These are phyloP conservation scores for Epichloe hybrida DNA, from an alignment of 2,329 filamentous ascomycete genomes.

Conservation along the genomic window DNA sequence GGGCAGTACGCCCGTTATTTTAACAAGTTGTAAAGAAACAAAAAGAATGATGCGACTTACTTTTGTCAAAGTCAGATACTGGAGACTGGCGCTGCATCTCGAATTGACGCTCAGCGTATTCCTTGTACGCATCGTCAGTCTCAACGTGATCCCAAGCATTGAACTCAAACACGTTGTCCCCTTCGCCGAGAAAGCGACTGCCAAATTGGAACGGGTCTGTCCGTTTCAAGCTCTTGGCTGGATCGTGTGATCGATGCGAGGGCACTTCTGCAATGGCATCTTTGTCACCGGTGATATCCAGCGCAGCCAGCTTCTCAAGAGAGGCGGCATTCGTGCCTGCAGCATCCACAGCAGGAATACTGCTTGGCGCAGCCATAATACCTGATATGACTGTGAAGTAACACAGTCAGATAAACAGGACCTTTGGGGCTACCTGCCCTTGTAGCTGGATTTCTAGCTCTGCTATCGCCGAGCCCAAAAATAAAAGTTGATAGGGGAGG, in stretches of 20 bases:
- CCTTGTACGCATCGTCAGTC: slow-evolving; percentile 76
- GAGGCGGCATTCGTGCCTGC: slow-evolving; percentile 9
- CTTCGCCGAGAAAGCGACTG: slow-evolving; percentile 68
- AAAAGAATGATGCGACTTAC: slow-evolving; percentile 30
- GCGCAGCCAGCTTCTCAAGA: slow-evolving; percentile 13
- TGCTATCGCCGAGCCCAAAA: background rate
- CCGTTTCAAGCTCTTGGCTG: slow-evolving; percentile 65
- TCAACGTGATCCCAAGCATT: slow-evolving; percentile 99
- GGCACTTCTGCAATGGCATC: slow-evolving; percentile 21
- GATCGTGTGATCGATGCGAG: slow-evolving; percentile 57
- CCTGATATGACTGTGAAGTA: background rate
- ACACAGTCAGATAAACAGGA: background rate
- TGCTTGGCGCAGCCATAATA: slow-evolving; percentile 9
- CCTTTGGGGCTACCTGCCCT: background rate
- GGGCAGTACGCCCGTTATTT: background rate
- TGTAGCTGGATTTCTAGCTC: background rate
- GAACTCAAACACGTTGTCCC: slow-evolving; percentile 88
- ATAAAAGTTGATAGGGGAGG: background rate
- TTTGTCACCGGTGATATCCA: slow-evolving; percentile 9
- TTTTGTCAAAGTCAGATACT: slow-evolving; percentile 86
- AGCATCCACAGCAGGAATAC: slow-evolving; percentile 9
- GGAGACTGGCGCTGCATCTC: slow-evolving; percentile 72
- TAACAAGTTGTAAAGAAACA: background rate
- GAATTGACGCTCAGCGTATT: slow-evolving; percentile 76
- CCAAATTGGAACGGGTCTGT: slow-evolving; percentile 93